phyloP scores from a whole-genome alignment of 2,329 filamentous ascomycete genomes.

The Zasmidium angulare region DNA sequence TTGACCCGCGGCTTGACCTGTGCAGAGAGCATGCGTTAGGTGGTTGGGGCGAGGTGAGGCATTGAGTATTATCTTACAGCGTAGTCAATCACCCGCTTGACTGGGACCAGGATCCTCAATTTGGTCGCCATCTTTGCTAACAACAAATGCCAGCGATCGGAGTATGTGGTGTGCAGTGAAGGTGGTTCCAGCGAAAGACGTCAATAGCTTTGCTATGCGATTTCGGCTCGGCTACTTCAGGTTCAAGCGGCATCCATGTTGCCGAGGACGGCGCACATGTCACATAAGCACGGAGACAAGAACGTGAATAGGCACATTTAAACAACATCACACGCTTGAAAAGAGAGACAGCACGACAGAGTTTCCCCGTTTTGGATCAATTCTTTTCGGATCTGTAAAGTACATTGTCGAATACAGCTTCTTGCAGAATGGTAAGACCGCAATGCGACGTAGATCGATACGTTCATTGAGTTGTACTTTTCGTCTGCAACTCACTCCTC shows the following conservation, averaged over 20 bases:
- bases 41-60: neutral
- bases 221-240: conserved; percentile 1
- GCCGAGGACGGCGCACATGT: neutral
- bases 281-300: neutral
- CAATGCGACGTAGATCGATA: conserved; percentile 23
- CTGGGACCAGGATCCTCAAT: conserved; percentile 55
- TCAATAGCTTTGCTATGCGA: conserved; percentile 9
- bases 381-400: conserved; percentile 20
- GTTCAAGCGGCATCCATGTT: neutral
- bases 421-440: conserved; percentile 21
- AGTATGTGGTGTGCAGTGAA: neutral
- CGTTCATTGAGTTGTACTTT: conserved; percentile 17
- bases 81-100: conserved; percentile 61
- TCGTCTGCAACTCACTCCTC: conserved; percentile 15
- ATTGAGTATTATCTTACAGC: conserved; percentile 44
- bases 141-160: neutral
- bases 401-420: conserved; percentile 28
- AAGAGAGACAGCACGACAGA: neutral
- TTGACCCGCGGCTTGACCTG: conserved; percentile 72
- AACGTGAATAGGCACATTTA: neutral
- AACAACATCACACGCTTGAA: neutral
- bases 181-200: conserved; percentile 9
- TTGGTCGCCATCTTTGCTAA: conserved; percentile 41
- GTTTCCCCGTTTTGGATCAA: conserved; percentile 14
- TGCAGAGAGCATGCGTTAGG: neutral